Evolutionary conservation across 106 monocot genomes (phyloP), one percentile per base, ranked within the genome.

Genomic region (Platanthera guangdongensis): DNA sequence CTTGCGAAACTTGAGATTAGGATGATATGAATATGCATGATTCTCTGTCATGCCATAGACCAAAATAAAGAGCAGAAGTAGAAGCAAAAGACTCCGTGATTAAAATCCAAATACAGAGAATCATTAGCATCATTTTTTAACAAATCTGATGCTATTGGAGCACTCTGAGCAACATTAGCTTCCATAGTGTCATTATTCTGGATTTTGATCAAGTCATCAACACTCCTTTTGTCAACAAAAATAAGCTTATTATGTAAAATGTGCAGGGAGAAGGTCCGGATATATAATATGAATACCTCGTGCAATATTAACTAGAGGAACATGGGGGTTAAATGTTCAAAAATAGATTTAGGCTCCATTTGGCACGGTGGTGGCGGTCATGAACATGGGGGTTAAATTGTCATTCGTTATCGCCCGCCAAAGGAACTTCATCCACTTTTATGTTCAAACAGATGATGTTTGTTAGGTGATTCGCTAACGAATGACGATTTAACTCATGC

Each of bases 161-260:
- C 78, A 78, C 70, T 80, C 12, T 59, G 72, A 55, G 77, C 73
- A 72, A 90, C 80, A 80, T 92, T 81, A 75, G 94, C 91, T 74
- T 99, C 89, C 76, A 94, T 48, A 28, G 86, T 86, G 55, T 88
- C 97, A 88, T 99, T 91, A 49, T 88, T 88, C 62, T 99, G 89
- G 51, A 93, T 80, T 86, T 88, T 94, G 47, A 99, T 80, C 39
- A 99, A 73, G 46, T 86, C 80, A 67, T 90, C 91, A 16, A 90
- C 86, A 25, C 94, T 78, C 69, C 75, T 83, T 88, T 81, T 94
- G 91, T 94, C 87, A 32, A 84, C 76, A 60, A 28, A 57, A 52
- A 18, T 28, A 65, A 65, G 22, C 64, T 65, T 65, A 28, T 65
- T 46, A 47, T 63, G 1, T 53, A 53, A 77, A 69, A 9, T 16